A percentile compares a stretch with the other conserved stretches of the same genome.
These are phyloP conservation scores for Poronia punctata DNA, from an alignment of 495 filamentous ascomycete genomes.

Conservation along the genomic window DNA sequence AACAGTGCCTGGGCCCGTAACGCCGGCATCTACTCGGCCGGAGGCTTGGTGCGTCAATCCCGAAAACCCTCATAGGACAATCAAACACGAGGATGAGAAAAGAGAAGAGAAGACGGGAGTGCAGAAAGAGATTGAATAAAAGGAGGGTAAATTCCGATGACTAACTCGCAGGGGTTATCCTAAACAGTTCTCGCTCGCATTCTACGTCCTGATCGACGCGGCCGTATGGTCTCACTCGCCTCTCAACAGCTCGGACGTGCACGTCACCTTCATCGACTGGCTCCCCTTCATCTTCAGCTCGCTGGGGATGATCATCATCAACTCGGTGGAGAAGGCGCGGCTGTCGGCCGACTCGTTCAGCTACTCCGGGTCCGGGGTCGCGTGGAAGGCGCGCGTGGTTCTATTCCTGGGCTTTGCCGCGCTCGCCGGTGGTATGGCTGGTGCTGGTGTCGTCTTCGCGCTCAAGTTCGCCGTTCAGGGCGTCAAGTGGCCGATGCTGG, in stretches of 20 bases:
- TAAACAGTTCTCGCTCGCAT: constrained; percentile 84
- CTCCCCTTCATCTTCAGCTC: constrained; percentile 91
- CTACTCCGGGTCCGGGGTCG: constrained; percentile 79
- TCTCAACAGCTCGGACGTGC: constrained; percentile 70
- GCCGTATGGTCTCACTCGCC: constrained; percentile 77
- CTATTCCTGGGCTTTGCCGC: constrained; percentile 93
- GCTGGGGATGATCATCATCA: constrained; percentile 98
- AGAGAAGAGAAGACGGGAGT: neutral
- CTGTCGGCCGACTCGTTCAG: constrained; percentile 79
- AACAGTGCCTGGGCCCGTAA: constrained; percentile 77
- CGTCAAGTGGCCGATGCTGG: constrained; percentile 75
- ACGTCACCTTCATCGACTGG: constrained; percentile 98
- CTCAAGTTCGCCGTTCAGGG: constrained; percentile 81
- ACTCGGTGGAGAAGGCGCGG: constrained; percentile 89
- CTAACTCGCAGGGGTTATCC: neutral
- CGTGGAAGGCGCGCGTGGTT: constrained; percentile 94
- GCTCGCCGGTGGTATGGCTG: constrained; percentile 90
- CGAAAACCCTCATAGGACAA: no score
- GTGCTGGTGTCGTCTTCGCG: constrained; percentile 81
- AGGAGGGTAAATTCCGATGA: neutral
- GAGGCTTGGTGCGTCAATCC: constrained; percentile 76
- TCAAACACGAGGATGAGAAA: neutral
- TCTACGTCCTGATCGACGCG: constrained; percentile 93
- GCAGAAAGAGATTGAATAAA: no score
- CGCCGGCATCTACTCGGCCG: constrained; percentile 75